Evolutionary conservation across 2,329 filamentous ascomycete species (phyloP), one percentile per base, ranked within the genome.

Genomic region (Penicillium sp.): DNA sequence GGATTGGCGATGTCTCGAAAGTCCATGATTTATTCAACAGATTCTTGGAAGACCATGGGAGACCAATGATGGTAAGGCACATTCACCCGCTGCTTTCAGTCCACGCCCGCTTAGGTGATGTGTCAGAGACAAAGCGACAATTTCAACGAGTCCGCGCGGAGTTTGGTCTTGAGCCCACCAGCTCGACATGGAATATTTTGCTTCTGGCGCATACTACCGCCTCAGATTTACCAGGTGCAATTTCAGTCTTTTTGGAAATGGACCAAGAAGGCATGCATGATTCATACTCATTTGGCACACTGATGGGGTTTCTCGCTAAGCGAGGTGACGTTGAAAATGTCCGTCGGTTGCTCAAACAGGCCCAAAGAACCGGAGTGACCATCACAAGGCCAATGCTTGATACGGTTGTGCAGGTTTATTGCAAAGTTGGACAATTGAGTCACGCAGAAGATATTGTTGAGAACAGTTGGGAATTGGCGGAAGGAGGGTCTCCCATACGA

Each of bases 291-390:
- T 91, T 90, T 63, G 84, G 82, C 3, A 88, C 86, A 5, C 74
- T 96, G 58, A 89, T 96, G 82, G 81, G 84, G 23, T 79, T 95
- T 64, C 84, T 84, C 47, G 86, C 86, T 14, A 79, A 79, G 13
- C 81, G 84, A 61, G 91, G 92, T 19, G 91, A 97, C 67, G 73
- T 92, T 1, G 82, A 87, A 19, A 82, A 82, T 48, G 85, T 89
- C 1, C 76, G 87, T 23, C 79, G 85, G 19, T 72, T 96, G 14
- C 84, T 89, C 61, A 78, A 80, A 29, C 77, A 83, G 53, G 87
- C 89, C 13, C 81, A 84, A 55, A 67, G 80, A n/a, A 67, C 76
- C 2, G 67, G 74, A 0, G 68, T 89, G 23, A 61, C 71, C 14
- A 77, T 84, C 14, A 80, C 79, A 19, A 75, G 79, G 30, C 74